Conservation (phyloP, 106 monocot species). For the Dioscorea dumetorum region DNA sequence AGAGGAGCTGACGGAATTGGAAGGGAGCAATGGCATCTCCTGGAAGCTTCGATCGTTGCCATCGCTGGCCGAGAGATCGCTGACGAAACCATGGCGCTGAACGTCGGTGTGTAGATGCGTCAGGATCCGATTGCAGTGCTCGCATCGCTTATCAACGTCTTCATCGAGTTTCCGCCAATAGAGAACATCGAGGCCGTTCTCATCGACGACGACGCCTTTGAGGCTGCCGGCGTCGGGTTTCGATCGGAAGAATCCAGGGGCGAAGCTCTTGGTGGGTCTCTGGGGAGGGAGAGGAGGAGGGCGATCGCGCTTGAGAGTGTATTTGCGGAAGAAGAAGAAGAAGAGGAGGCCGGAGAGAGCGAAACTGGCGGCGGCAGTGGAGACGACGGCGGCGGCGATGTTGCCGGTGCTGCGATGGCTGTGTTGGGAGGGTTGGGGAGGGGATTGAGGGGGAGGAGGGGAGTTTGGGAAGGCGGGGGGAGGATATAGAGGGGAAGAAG, state of each 20-base stretch:
- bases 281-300: not conserved
- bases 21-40: constrained; percentile 7
- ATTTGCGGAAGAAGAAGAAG: constrained; percentile 38
- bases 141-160: constrained; percentile 17
- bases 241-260: not conserved
- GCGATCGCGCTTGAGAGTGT: constrained; percentile 21
- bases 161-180: constrained; percentile 51
- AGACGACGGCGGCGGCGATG: constrained; percentile 36
- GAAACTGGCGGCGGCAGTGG: constrained; percentile 66
- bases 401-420: not conserved
- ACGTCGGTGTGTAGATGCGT: not conserved
- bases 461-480: constrained; percentile 32
- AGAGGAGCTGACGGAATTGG: constrained; percentile 2
- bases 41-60: not conserved
- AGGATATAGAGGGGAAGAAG: constrained; percentile 28
- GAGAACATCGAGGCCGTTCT: constrained; percentile 67
- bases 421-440: not conserved
- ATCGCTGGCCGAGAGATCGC: not conserved
- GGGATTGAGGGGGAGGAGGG: constrained; percentile 14
- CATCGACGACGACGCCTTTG: constrained; percentile 44
- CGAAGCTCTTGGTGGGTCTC: not conserved
- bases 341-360: constrained; percentile 53
- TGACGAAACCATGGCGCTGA: no score
- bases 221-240: not conserved
- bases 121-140: constrained; percentile 18